Conservation (phyloP, 2,329 filamentous ascomycete species). For the Verticillium tricorpus region DNA sequence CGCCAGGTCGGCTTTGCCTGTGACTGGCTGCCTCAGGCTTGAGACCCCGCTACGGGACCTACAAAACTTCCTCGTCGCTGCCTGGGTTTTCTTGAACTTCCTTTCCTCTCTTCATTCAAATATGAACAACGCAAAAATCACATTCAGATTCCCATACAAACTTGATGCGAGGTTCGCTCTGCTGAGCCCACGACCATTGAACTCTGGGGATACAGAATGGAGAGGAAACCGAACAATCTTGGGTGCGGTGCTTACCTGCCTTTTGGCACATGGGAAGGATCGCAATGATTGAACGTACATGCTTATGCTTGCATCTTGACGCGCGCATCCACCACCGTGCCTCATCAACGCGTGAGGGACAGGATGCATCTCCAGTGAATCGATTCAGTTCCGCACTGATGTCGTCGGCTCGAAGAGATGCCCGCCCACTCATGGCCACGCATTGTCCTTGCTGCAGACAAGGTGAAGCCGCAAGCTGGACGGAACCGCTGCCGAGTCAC, state of each 20-base stretch:
- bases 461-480: too few species aligned
- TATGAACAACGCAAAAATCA: slow-evolving; percentile 44
- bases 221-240: slow-evolving; percentile 55
- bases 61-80: slow-evolving; percentile 2
- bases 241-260: slow-evolving; percentile 52
- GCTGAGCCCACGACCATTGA: slow-evolving; percentile 44
- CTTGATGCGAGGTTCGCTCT: slow-evolving; percentile 43
- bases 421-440: too few species aligned
- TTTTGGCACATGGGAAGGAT: slow-evolving; percentile 44
- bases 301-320: slow-evolving; percentile 21
- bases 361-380: too few species aligned
- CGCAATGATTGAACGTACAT: slow-evolving; percentile 59
- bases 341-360: too few species aligned
- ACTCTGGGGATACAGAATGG: slow-evolving; percentile 43
- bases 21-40: neutral
- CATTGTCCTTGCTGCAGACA: too few species aligned
- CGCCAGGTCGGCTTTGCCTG: neutral
- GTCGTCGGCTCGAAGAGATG: too few species aligned
- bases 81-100: slow-evolving; percentile 5
- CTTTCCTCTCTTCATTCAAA: slow-evolving; percentile 22
- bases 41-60: neutral
- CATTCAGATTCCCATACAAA: slow-evolving; percentile 31
- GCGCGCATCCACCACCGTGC: too few species aligned
- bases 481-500: too few species aligned
- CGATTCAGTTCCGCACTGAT: too few species aligned